These are phyloP conservation scores for Brettanomyces naardenensis DNA, from an alignment of 805 yeast species.

Conservation along the genomic window DNA sequence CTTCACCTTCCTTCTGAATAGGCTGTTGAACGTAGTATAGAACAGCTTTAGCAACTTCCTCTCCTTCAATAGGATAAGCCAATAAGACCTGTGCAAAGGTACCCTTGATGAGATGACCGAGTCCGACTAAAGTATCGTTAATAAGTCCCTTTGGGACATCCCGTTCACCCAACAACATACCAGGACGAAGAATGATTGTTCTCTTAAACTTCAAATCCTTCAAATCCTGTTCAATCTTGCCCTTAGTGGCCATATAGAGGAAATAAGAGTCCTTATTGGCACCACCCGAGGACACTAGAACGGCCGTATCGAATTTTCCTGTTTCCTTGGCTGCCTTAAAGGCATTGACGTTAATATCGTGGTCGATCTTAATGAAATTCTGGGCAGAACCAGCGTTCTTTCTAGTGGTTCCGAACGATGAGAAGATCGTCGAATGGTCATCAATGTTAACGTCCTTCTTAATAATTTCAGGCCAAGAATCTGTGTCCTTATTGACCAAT, in stretches of 20 bases:
- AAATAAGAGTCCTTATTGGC: constrained; percentile 51
- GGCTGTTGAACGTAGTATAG: constrained; percentile 16
- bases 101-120: constrained; percentile 28
- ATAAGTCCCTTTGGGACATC: constrained; percentile 31
- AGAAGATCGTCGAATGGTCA: constrained; percentile 38
- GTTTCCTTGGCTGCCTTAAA: constrained; percentile 68
- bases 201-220: constrained; percentile 55
- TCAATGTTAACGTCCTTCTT: constrained; percentile 21
- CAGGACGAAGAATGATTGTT: constrained; percentile 74
- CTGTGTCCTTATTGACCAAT: constrained; percentile 37
- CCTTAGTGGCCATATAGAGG: constrained; percentile 62
- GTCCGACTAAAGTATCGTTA: constrained; percentile 23
- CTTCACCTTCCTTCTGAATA: constrained; percentile 18
- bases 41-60: constrained; percentile 56
- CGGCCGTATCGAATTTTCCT: constrained; percentile 55
- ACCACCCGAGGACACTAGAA: constrained; percentile 61
- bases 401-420: constrained; percentile 71
- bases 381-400: constrained; percentile 67
- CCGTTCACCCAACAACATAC: constrained; percentile 61
- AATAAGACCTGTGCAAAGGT: constrained; percentile 25
- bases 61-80: constrained; percentile 48
- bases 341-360: constrained; percentile 57
- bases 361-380: constrained; percentile 63
- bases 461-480: constrained; percentile 42
- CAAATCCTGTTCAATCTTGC: constrained; percentile 65